These are phyloP conservation scores for Physaria fendleri DNA, from an alignment of 345 rosid genomes.

Conservation along the genomic window DNA sequence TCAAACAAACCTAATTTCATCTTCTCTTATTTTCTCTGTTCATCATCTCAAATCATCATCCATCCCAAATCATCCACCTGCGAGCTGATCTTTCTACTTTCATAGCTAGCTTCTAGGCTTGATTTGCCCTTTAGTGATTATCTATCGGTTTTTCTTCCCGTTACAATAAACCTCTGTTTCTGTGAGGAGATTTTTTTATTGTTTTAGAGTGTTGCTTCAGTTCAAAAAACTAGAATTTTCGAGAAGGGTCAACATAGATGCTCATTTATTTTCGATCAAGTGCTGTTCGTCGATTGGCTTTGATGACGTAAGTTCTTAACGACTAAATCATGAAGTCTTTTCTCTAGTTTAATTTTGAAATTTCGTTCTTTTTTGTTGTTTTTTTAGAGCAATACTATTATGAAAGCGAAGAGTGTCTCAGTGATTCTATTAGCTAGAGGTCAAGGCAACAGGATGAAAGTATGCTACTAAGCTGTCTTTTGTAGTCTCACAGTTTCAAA, in stretches of 20 bases:
- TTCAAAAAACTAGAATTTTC: constrained; percentile 20
- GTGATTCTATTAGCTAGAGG: constrained; percentile 92
- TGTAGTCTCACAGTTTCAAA: constrained; percentile 2
- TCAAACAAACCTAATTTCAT: no score
- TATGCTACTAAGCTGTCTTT: no score
- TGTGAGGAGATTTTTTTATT: background rate
- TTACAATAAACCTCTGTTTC: background rate
- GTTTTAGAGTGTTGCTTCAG: constrained; percentile 23
- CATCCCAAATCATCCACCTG: no score
- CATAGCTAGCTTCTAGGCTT: no score
- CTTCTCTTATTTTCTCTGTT: no score
- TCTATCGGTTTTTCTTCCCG: no score
- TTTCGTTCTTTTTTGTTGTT: background rate
- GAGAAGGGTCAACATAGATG: constrained; percentile 22
- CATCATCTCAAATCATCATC: no score
- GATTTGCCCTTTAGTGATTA: no score
- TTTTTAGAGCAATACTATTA: constrained; percentile 40
- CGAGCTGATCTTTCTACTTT: no score
- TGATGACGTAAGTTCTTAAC: constrained; percentile 35
- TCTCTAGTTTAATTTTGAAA: background rate
- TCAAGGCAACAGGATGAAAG: constrained; percentile 92
- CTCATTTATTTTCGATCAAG: constrained; percentile 12
- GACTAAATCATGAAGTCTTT: background rate
- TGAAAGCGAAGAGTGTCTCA: constrained; percentile 67
- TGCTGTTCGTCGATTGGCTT: constrained; percentile 37